Conservation (phyloP, 371 early-diverging fungal species). For the Mortierella sp. region DNA sequence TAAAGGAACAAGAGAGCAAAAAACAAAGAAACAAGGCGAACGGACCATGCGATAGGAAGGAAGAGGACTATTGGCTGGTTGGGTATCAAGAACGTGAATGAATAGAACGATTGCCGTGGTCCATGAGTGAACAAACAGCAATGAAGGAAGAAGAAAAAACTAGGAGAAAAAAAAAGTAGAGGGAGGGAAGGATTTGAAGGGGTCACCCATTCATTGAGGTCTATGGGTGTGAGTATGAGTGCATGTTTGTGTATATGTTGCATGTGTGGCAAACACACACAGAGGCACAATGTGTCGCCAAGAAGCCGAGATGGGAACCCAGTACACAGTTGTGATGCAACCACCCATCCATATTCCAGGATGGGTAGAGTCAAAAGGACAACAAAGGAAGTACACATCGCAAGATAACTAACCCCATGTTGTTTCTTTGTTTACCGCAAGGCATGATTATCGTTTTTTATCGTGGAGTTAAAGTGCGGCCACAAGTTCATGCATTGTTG, state of each 20-base stretch:
- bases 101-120: background rate
- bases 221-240: background rate
- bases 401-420: no score
- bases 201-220: background rate
- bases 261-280: background rate
- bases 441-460: no score
- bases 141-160: background rate
- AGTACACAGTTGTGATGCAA: no score
- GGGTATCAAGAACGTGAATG: background rate
- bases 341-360: no score
- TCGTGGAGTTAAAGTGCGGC: no score
- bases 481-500: no score
- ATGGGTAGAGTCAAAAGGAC: no score
- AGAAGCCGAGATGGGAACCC: slow-evolving; percentile 1
- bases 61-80: background rate
- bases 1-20: background rate
- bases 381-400: no score
- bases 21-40: background rate
- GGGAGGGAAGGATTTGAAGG: background rate
- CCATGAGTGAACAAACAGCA: background rate
- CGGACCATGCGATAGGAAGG: background rate
- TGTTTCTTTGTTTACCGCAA: no score
- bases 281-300: background rate
- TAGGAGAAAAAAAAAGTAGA: background rate
- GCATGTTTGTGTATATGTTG: background rate